Conservation (phyloP, 1,139 yeast genomes). For the Ogataea hybrid region DNA sequence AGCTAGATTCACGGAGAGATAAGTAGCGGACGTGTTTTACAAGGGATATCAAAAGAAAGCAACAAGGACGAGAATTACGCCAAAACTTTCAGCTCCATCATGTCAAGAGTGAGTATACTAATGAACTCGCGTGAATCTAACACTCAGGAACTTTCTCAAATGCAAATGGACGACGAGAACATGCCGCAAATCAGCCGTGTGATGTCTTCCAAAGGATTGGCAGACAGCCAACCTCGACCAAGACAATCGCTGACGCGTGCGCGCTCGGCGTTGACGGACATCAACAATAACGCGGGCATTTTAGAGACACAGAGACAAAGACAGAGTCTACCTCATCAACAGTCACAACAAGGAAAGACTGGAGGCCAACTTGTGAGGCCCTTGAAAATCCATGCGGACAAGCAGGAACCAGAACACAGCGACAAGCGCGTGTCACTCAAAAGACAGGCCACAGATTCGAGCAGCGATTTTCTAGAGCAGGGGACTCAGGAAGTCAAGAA, state of each 20-base stretch:
- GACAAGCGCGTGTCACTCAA: conserved; percentile 52
- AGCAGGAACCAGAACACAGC: conserved; percentile 26
- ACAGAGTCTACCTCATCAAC: conserved; percentile 15
- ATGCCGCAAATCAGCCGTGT: conserved; percentile 15
- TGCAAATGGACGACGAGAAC: conserved; percentile 31
- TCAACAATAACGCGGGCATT: conserved; percentile 17
- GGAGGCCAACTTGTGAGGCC: conserved; percentile 11
- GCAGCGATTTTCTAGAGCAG: conserved; percentile 48
- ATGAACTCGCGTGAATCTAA: neutral
- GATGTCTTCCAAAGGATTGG: conserved; percentile 10
- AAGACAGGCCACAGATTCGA: conserved; percentile 55
- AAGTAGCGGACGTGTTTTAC: conserved; percentile 4
- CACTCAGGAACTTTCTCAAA: conserved; percentile 22
- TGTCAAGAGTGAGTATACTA: conserved; percentile 18
- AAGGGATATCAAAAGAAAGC: conserved; percentile 5
- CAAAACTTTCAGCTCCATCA: conserved; percentile 6
- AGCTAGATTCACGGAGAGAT: neutral
- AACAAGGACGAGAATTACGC: conserved; percentile 2
- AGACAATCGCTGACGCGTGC: conserved; percentile 22
- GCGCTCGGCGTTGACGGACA: conserved; percentile 24
- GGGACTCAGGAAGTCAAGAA: conserved; percentile 30
- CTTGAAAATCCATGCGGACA: conserved; percentile 15
- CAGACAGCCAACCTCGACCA: conserved; percentile 12
- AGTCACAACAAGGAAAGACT: conserved; percentile 11
- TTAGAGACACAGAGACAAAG: conserved; percentile 17